These are phyloP conservation scores for Adansonia rubrostipa DNA, from an alignment of 441 rosid genomes.

Conservation along the genomic window DNA sequence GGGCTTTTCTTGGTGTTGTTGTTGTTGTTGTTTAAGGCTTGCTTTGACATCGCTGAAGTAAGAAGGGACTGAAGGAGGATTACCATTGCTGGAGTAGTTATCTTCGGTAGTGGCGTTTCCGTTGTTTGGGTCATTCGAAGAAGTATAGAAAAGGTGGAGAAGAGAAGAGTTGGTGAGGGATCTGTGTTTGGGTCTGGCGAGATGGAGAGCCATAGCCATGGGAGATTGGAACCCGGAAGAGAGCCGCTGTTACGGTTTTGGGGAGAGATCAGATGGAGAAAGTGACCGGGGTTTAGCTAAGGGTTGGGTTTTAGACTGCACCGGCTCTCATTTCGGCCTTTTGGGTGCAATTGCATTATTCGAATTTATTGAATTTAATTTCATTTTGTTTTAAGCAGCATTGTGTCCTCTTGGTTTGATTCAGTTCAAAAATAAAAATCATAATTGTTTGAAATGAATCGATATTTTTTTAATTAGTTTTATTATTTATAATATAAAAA, in stretches of 20 bases:
- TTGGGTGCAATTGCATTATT: too few species aligned
- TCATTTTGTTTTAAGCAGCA: too few species aligned
- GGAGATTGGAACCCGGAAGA: background rate
- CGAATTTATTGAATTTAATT: too few species aligned
- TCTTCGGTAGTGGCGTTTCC: background rate
- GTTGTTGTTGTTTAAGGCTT: conserved; percentile 42
- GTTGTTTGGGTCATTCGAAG: background rate
- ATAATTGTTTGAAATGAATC: too few species aligned
- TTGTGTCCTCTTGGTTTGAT: too few species aligned
- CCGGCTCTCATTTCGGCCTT: too few species aligned
- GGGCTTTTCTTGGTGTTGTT: conserved; percentile 1
- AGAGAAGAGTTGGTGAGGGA: conserved; percentile 33
- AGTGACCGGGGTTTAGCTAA: too few species aligned
- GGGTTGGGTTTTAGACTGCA: too few species aligned
- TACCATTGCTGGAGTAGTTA: background rate
- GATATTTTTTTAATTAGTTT: too few species aligned
- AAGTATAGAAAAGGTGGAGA: background rate
- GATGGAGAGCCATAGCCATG: conserved; percentile 54
- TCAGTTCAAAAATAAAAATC: too few species aligned
- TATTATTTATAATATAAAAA: too few species aligned
- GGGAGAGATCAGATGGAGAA: background rate
- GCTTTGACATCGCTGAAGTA: conserved; percentile 48
- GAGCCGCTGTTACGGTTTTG: conserved; percentile 8
- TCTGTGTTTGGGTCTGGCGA: conserved; percentile 43
- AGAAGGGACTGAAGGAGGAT: conserved; percentile 36